Evolutionary conservation across 2,329 filamentous ascomycete species (phyloP).

Genomic region (Mycogone perniciosa): DNA sequence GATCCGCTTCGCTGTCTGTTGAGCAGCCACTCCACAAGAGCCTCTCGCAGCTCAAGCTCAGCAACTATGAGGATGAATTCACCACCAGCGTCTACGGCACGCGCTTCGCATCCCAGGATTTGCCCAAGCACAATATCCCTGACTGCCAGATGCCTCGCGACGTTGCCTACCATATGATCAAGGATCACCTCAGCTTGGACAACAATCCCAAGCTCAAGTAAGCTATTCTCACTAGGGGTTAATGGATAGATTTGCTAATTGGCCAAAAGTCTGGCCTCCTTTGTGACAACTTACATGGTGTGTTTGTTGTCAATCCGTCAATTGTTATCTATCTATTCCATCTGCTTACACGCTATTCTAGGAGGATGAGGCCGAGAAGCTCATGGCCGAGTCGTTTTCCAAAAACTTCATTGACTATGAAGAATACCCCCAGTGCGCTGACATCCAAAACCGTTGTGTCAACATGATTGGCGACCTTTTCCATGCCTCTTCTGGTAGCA

Average conservation of each 20-base stretch:
- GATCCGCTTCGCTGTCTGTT: slow-evolving; percentile 20
- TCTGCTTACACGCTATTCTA: slow-evolving; percentile 26
- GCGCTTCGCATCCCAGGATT: slow-evolving; percentile 70
- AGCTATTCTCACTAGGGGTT: slow-evolving; percentile 16
- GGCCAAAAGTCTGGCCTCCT: slow-evolving; percentile 68
- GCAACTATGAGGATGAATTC: slow-evolving; percentile 51
- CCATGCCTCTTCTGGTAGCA: slow-evolving; percentile 65
- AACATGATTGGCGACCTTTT: slow-evolving; percentile 88
- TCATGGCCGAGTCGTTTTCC: slow-evolving; percentile 86
- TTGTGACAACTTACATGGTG: slow-evolving; percentile 96
- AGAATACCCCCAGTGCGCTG: slow-evolving; percentile 73
- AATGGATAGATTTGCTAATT: not conserved
- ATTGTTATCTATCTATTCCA: slow-evolving; percentile 10
- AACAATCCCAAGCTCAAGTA: slow-evolving; percentile 84
- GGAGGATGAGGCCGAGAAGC: slow-evolving; percentile 92
- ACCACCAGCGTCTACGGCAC: slow-evolving; percentile 84
- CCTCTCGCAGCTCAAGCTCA: slow-evolving; percentile 38
- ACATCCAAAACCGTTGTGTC: slow-evolving; percentile 88
- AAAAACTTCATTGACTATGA: slow-evolving; percentile 96
- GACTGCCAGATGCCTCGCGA: slow-evolving; percentile 85
- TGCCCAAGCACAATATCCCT: slow-evolving; percentile 81
- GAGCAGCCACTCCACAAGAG: slow-evolving; percentile 17
- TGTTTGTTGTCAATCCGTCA: slow-evolving; percentile 14
- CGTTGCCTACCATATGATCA: slow-evolving; percentile 94
- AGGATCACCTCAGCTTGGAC: slow-evolving; percentile 86